Base-by-base conservation (phyloP, 495 filamentous ascomycete species). In the Polyplosphaeria fusca region DNA sequence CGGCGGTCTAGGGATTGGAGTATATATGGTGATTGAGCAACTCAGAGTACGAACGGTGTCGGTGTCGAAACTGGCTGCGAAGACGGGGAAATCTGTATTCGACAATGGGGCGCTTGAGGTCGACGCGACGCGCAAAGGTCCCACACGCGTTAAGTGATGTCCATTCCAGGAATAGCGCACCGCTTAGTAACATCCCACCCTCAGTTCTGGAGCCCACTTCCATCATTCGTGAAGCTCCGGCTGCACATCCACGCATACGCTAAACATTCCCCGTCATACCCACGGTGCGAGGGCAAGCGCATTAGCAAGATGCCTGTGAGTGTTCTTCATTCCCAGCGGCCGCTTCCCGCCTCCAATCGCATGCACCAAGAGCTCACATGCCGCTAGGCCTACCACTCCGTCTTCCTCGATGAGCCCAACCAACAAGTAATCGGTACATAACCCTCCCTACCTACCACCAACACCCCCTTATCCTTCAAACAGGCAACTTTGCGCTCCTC, bases 401-500 rank as follows among this genome's bases (percentile, higher is more conserved):
- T 92, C 78, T 95, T 95, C 83, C 86, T 94, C 71, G 78, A 84
- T 64, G 88, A 92, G 71, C 82, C 78, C 44, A 80, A 84, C 70
- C 82, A 85, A 64, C 80, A 81, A 48, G 64, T 85, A 66, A 85
- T 86, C 64, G 82, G 82, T 84, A 77, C 47, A 11, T 19, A 22
- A 16, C 27, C 68, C 63, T 60, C 49, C 24, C 71, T 63, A 47
- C 18, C 14, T 22, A 20, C 43, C 37, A 45, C 23, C 4, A 9
- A 30, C 5, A 26, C 40, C 4, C 22, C 16, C 41, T 18, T 13
- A 39, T 19, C 18, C 26, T 39, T 32, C 20, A 20, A 7, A 22
- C 9, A 81, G 91, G 92, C 64, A 96, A 95, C 79, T 89, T 97
- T 73, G 89, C 93, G 32, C 85, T 97, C 65, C 84, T 96, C 58